Conservation (phyloP, 73 alveolate species). For the Paramecium pentaurelia region DNA sequence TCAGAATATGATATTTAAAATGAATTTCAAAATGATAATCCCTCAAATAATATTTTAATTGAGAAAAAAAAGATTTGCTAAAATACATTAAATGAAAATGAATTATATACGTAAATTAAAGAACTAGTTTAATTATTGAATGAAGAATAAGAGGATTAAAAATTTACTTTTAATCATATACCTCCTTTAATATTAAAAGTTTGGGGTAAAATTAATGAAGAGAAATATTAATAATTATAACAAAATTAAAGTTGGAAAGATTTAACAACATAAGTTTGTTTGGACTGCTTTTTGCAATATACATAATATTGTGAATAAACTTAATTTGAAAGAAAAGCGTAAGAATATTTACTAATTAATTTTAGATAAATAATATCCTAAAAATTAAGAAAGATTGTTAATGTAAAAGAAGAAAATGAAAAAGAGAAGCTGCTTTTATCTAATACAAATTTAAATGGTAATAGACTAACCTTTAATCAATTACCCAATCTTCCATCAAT, state of each 20-base stretch:
- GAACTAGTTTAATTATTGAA: conserved; percentile 26
- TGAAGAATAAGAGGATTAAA: conserved; percentile 48
- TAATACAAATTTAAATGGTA: not conserved
- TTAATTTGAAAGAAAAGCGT: conserved; percentile 33
- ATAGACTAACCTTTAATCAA: not conserved
- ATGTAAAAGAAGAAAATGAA: not conserved
- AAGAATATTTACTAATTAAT: not conserved
- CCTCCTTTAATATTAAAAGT: conserved; percentile 57
- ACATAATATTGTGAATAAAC: not conserved
- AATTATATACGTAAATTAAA: conserved; percentile 9
- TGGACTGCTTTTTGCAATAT: not conserved
- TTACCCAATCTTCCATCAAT: not conserved
- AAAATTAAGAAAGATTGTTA: not conserved
- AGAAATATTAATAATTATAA: not conserved
- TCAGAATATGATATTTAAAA: not conserved
- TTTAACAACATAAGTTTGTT: conserved; percentile 21
- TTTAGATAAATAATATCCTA: not conserved
- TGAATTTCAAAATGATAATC: not conserved
- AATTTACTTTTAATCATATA: conserved; percentile 11
- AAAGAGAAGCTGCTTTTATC: not conserved
- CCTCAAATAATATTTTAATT: not conserved
- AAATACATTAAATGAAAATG: not conserved
- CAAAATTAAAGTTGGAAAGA: conserved; percentile 1
- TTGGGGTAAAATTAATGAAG: conserved; percentile 45
- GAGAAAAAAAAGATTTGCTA: not conserved